Conservation (phyloP, 139 green algal species). For the Haematococcus lacustris region DNA sequence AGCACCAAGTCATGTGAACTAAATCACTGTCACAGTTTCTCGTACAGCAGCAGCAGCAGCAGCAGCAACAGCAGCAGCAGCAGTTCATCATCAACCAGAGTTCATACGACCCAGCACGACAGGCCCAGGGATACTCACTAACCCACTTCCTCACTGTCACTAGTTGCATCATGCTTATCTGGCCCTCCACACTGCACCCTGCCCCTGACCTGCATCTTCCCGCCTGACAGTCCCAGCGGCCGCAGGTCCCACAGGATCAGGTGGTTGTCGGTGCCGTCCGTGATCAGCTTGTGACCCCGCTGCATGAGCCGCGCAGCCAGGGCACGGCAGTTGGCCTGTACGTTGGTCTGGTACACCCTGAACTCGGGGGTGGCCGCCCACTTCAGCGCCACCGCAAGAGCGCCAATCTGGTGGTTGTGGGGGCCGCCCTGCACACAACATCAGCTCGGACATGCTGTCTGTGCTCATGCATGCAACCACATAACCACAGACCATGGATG, state of each 20-base stretch:
- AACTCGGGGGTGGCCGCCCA: conserved; percentile 82
- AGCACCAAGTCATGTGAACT: background rate
- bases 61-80: background rate
- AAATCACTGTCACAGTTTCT: no score
- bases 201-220: conserved; percentile 68
- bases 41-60: background rate
- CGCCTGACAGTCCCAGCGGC: conserved; percentile 63
- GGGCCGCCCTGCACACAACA: conserved; percentile 92
- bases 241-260: conserved; percentile 89
- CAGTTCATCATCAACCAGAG: no score
- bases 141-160: no score
- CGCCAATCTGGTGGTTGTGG: conserved; percentile 99
- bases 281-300: conserved; percentile 75
- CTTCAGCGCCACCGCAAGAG: conserved; percentile 94
- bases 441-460: background rate
- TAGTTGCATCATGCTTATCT: no score
- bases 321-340: conserved; percentile 64
- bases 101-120: no score
- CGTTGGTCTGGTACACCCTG: conserved; percentile 74
- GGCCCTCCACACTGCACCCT: no score
- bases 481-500: background rate
- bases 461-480: background rate
- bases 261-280: conserved; percentile 92
- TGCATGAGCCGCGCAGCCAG: conserved; percentile 47
- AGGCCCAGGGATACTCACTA: no score